These are phyloP conservation scores for Steccherinum ochraceum DNA, from an alignment of 768 basidiomycete genomes.

Conservation along the genomic window DNA sequence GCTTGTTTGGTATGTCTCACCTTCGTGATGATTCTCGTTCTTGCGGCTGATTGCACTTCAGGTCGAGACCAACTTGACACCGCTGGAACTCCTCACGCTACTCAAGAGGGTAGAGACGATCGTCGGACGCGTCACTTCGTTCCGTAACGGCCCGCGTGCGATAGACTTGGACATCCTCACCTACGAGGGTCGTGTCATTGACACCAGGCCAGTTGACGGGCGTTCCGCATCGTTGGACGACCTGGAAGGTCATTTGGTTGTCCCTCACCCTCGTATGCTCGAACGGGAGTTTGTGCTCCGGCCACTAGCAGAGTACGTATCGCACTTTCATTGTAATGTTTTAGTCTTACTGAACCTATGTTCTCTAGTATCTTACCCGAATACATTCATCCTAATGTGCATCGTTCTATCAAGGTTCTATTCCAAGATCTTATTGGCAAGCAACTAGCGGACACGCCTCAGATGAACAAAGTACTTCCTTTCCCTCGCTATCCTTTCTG, in stretches of 20 bases:
- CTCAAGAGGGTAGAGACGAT: conserved; percentile 67
- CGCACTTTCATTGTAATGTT: neutral
- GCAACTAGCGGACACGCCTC: conserved; percentile 26
- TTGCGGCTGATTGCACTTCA: no score
- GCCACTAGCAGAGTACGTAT: conserved; percentile 78
- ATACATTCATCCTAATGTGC: conserved; percentile 55
- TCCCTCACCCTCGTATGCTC: conserved; percentile 76
- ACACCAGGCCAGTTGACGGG: conserved; percentile 41
- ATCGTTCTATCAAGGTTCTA: conserved; percentile 41
- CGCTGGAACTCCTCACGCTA: conserved; percentile 49
- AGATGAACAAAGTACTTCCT: conserved; percentile 70
- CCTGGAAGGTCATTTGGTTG: conserved; percentile 60
- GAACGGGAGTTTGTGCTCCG: conserved; percentile 93
- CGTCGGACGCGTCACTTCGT: conserved; percentile 74
- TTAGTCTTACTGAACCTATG: neutral
- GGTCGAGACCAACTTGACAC: conserved; percentile 70
- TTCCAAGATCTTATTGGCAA: conserved; percentile 33
- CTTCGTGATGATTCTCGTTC: no score
- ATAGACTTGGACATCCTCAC: conserved; percentile 87
- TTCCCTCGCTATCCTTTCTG: conserved; percentile 53
- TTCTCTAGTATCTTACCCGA: conserved; percentile 72
- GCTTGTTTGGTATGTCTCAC: conserved; percentile 73
- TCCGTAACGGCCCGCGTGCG: conserved; percentile 82
- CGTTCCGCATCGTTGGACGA: conserved; percentile 39
- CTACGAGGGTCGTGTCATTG: conserved; percentile 57